Conservation (phyloP, 306 rosid species). For the Rosa chinensis region DNA sequence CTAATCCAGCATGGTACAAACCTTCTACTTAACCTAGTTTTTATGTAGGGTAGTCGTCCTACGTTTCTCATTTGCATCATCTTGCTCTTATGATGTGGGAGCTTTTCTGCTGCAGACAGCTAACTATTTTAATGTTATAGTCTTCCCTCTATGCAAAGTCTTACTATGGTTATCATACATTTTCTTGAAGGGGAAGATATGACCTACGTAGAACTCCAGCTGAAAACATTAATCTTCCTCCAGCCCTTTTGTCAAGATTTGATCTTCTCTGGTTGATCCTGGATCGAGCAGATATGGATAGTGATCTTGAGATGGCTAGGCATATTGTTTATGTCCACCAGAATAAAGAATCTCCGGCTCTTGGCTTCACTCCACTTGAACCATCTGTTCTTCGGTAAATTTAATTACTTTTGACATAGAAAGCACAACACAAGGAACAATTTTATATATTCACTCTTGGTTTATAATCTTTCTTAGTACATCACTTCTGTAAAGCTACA, state of each 20-base stretch:
- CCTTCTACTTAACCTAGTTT: neutral
- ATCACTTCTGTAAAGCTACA: neutral
- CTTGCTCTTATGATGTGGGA: conserved; percentile 6
- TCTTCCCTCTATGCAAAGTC: conserved; percentile 21
- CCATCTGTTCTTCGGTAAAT: conserved; percentile 92
- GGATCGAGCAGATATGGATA: conserved; percentile 98
- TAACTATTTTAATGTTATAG: neutral
- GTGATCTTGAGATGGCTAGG: conserved; percentile 98
- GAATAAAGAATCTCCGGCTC: conserved; percentile 86
- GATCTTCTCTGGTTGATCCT: conserved; percentile 97
- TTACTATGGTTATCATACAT: conserved; percentile 22
- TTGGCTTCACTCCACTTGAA: conserved; percentile 94
- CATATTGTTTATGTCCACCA: conserved; percentile 93
- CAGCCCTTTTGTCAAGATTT: conserved; percentile 91
- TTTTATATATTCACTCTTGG: conserved; percentile 16
- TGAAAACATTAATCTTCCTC: conserved; percentile 97
- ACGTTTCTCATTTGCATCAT: conserved; percentile 10
- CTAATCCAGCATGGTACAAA: conserved; percentile 93
- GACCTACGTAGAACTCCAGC: conserved; percentile 97
- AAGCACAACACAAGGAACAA: conserved; percentile 4
- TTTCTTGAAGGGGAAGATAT: conserved; percentile 88
- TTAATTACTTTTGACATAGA: conserved; percentile 10
- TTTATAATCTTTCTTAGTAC: conserved; percentile 3
- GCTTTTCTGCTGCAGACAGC: conserved; percentile 17
- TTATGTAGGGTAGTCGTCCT: neutral